These are phyloP conservation scores for Akanthomyces lecanii DNA, from an alignment of 2,329 filamentous ascomycete genomes.

Conservation along the genomic window DNA sequence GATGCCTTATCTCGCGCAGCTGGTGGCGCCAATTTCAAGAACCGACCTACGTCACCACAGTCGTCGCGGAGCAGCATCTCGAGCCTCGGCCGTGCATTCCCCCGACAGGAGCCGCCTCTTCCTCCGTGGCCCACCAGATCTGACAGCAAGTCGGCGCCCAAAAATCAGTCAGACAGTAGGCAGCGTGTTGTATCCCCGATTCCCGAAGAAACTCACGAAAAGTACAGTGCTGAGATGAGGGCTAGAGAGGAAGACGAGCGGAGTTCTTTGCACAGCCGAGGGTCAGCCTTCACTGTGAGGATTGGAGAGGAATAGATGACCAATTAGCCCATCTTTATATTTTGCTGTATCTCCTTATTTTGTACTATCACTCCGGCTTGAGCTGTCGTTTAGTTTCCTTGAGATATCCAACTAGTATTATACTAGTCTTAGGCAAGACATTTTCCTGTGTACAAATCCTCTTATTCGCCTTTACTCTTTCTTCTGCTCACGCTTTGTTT, in stretches of 20 bases:
- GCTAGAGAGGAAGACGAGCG: constrained; percentile 15
- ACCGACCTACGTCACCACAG: background rate
- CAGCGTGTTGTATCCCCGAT: constrained; percentile 19
- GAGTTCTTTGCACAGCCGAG: constrained; percentile 18
- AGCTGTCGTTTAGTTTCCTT: background rate
- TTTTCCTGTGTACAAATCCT: background rate
- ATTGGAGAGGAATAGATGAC: constrained; percentile 13
- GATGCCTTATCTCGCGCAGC: constrained; percentile 19
- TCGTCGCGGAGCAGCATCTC: background rate
- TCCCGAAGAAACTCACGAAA: constrained; percentile 12
- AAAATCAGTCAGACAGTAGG: constrained; percentile 2
- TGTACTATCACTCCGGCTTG: constrained; percentile 2
- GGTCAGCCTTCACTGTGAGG: constrained; percentile 21
- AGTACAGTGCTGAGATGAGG: background rate
- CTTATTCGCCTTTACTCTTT: background rate
- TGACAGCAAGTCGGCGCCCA: background rate
- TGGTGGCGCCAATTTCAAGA: background rate
- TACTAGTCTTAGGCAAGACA: background rate
- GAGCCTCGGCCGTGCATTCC: constrained; percentile 1
- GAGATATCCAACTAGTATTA: constrained; percentile 7
- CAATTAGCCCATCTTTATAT: background rate
- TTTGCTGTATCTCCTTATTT: background rate
- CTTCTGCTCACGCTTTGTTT: constrained; percentile 21
- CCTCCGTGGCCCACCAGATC: constrained; percentile 17
- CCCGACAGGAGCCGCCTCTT: constrained; percentile 10